phyloP scores from a whole-genome alignment of 306 rosid species.

The Dicorynia guianensis region DNA sequence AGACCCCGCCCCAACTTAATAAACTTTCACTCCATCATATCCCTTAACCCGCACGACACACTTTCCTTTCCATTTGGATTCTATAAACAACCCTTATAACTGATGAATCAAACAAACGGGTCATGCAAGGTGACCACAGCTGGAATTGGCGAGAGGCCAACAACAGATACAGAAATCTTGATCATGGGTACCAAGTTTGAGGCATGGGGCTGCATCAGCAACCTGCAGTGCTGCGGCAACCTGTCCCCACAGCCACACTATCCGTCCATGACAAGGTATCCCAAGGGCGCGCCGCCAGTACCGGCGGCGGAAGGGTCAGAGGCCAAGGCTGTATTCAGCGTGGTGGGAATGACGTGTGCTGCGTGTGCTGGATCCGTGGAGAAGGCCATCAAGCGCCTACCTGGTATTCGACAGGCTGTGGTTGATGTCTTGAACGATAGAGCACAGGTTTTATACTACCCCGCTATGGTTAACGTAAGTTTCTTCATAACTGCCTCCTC shows the following conservation, averaged over 20 bases:
- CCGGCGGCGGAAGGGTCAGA: slow-evolving; percentile 35
- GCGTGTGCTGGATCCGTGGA: slow-evolving; percentile 82
- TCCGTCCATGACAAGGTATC: slow-evolving; percentile 62
- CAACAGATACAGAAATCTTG: no score
- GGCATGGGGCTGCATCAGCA: slow-evolving; percentile 25
- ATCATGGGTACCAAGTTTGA: slow-evolving; percentile 13
- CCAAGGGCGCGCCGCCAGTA: slow-evolving; percentile 38
- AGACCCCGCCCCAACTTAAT: no score
- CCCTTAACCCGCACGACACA: no score
- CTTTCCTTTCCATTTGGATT: slow-evolving; percentile 1
- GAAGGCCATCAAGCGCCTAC: slow-evolving; percentile 77
- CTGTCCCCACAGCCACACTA: slow-evolving; percentile 68
- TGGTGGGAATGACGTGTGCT: slow-evolving; percentile 79
- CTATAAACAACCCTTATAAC: background rate
- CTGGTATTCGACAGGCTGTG: slow-evolving; percentile 68
- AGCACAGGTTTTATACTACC: slow-evolving; percentile 64
- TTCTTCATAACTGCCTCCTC: background rate
- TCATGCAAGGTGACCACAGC: no score
- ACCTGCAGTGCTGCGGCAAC: slow-evolving; percentile 10
- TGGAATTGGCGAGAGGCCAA: no score
- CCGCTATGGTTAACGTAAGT: slow-evolving; percentile 61
- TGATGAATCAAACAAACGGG: background rate
- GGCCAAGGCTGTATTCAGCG: slow-evolving; percentile 57
- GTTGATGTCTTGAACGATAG: slow-evolving; percentile 76
- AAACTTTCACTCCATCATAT: no score